Evolutionary conservation across 768 basidiomycete genomes (phyloP), one percentile per base, ranked within the genome.

Genomic region (Pleurotus sapidus): DNA sequence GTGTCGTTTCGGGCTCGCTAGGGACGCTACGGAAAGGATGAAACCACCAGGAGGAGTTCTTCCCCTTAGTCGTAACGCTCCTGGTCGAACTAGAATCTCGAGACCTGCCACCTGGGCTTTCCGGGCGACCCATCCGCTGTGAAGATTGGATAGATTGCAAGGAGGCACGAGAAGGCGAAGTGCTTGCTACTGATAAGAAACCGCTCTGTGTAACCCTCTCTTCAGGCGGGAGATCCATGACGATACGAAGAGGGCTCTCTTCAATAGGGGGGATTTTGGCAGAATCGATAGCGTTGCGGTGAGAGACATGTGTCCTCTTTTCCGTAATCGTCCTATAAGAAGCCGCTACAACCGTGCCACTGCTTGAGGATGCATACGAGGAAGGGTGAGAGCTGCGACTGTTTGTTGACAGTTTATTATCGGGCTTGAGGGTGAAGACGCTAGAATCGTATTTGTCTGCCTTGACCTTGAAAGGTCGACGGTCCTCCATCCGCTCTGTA

Each of bases 21-120:
- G 80, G 76, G 0, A 76, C 80, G 57, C 80, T 84, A 34, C 88
- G 76, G 68, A 93, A 92, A 4, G 86, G 81, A 64, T 85, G 89
- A 69, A 91, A 87, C 9, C 92, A 70, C 91, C 91, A 92, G n/a
- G 87, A 78, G 1, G 89, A 82, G 1, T 89, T 75, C 40, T 90
- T 76, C 64, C 84, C 89, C 2, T 88, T 84, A 9, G 78, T 72
- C 0, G 83, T 56, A 1, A 77, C 73, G 3, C 71, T 66, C 24
- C 77, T 79, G 5, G 68, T 64, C 42, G 72, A 63, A 18, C 65
- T 62, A 18, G 74, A 61, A 40, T 69, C 67, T 18, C 65, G 66
- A 11, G 61, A 61, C 46, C 55, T 24, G 25, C 58, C 58, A 24
- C 40, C 60, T 15, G 65, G 59, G 37, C 46, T 55, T 5, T 43